Evolutionary conservation across 305 asterid species (phyloP).

Genomic region (Stenogyne calaminthoides): DNA sequence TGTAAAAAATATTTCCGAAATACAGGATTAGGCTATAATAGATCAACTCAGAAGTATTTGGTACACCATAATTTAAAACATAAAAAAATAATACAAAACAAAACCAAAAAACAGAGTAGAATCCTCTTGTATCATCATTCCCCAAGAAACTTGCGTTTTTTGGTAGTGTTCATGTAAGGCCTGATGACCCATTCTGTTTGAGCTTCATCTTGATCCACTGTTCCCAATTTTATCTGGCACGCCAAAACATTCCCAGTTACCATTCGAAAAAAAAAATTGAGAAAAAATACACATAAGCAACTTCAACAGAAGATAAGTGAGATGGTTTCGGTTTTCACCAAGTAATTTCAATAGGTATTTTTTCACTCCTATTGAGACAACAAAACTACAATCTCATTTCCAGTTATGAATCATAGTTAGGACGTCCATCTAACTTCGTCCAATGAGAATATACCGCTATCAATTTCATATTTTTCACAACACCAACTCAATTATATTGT

Average conservation of each 20-base stretch:
- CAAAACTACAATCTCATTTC: no score
- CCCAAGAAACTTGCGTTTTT: conserved; percentile 66
- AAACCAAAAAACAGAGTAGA: neutral
- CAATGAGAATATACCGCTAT: neutral
- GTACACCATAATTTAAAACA: neutral
- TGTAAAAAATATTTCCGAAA: no score
- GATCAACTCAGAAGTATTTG: no score
- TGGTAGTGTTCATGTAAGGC: conserved; percentile 84
- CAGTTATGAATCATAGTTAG: no score
- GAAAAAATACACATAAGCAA: no score
- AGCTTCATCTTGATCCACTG: conserved; percentile 89
- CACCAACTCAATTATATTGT: neutral
- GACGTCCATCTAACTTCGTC: neutral
- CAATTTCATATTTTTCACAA: neutral
- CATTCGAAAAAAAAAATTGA: no score
- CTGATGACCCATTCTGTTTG: conserved; percentile 71
- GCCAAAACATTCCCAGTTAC: neutral
- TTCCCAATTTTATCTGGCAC: conserved; percentile 71
- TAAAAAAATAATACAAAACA: neutral
- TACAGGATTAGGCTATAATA: no score
- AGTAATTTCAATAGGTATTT: no score
- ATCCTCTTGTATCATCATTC: conserved; percentile 34
- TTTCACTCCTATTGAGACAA: no score
- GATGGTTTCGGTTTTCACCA: neutral
- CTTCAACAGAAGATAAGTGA: neutral